Conservation (phyloP, 805 yeast genomes). For the Monosporozyma unispora region DNA sequence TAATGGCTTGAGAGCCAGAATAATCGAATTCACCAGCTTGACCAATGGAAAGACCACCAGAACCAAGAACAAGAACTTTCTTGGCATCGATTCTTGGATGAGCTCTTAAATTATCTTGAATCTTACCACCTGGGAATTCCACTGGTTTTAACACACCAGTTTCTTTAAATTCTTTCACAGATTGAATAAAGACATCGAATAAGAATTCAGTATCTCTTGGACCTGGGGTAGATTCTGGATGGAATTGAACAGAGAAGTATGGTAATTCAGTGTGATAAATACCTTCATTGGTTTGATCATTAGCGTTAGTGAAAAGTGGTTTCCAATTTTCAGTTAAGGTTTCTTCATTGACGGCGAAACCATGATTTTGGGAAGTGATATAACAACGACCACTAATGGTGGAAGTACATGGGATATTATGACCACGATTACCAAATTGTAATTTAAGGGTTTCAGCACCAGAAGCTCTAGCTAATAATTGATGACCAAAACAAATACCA, state of each 20-base stretch:
- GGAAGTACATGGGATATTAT: slow-evolving; percentile 92
- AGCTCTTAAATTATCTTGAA: slow-evolving; percentile 62
- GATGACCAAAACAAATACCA: slow-evolving; percentile 98
- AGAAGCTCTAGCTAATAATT: slow-evolving; percentile 85
- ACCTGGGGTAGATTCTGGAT: slow-evolving; percentile 98
- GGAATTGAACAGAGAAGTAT: slow-evolving; percentile 95
- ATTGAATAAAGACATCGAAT: slow-evolving; percentile 82
- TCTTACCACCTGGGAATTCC: slow-evolving; percentile 81
- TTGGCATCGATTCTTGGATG: slow-evolving; percentile 77
- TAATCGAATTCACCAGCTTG: slow-evolving; percentile 99
- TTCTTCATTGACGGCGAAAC: slow-evolving; percentile 85
- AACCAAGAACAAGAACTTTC: slow-evolving; percentile 90
- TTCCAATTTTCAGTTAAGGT: slow-evolving; percentile 79
- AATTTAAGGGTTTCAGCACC: slow-evolving; percentile 90
- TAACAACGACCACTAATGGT: slow-evolving; percentile 90
- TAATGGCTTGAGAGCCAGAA: slow-evolving; percentile 98
- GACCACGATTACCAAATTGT: slow-evolving; percentile 99
- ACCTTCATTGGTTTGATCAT: slow-evolving; percentile 98
- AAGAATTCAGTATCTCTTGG: slow-evolving; percentile 98
- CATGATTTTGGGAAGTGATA: slow-evolving; percentile 98
- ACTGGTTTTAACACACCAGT: slow-evolving; percentile 56
- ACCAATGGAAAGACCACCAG: slow-evolving; percentile 97
- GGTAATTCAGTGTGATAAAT: slow-evolving; percentile 84
- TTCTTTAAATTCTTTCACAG: slow-evolving; percentile 59
- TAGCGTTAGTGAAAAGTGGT: slow-evolving; percentile 89